phyloP scores from a whole-genome alignment of 495 filamentous ascomycete genomes.

The Podospora bellae-mahoneyi region DNA sequence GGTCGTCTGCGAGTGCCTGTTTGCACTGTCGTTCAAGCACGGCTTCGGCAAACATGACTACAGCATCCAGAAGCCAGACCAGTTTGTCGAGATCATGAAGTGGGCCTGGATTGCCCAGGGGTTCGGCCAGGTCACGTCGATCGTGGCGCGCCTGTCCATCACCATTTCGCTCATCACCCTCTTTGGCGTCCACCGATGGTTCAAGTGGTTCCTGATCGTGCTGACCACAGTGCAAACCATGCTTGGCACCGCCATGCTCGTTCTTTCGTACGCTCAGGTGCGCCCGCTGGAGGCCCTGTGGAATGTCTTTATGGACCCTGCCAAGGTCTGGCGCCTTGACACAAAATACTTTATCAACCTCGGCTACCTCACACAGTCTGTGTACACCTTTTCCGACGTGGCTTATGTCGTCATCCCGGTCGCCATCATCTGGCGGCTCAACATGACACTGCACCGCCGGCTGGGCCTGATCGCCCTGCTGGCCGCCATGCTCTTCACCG shows the following conservation, averaged over 20 bases:
- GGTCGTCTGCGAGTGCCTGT: neutral
- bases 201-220: conserved; percentile 21
- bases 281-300: conserved; percentile 7
- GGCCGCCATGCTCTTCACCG: conserved; percentile 8
- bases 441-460: conserved; percentile 19
- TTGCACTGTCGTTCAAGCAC: neutral
- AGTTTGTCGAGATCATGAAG: conserved; percentile 12
- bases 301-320: neutral
- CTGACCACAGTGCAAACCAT: conserved; percentile 7
- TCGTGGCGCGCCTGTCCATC: conserved; percentile 21
- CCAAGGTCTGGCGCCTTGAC: conserved; percentile 1
- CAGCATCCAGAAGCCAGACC: conserved; percentile 7
- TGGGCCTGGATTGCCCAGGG: neutral
- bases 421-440: conserved; percentile 21
- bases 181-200: conserved; percentile 18
- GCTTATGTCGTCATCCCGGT: conserved; percentile 21
- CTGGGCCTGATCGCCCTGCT: conserved; percentile 14
- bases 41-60: conserved; percentile 15
- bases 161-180: conserved; percentile 20
- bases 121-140: neutral
- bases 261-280: neutral
- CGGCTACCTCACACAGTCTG: neutral
- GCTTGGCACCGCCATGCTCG: neutral
- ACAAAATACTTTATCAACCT: neutral
- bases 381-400: conserved; percentile 20